These are phyloP conservation scores for Trichoderma sp. DNA, from an alignment of 2,329 filamentous ascomycete species.

Conservation along the genomic window DNA sequence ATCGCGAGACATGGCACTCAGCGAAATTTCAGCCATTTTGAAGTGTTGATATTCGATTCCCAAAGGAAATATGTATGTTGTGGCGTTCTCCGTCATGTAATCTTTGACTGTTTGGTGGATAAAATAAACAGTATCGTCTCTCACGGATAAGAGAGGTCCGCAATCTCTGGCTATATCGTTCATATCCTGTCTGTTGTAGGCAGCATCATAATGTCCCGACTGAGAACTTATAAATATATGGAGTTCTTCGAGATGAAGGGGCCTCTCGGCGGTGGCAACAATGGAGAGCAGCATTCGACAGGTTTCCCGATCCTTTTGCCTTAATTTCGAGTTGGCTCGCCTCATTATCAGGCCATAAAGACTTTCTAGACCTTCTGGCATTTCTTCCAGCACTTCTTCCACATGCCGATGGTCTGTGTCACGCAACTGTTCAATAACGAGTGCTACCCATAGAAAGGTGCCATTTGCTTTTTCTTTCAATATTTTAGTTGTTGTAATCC, in stretches of 20 bases:
- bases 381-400: neutral
- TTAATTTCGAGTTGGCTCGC: neutral
- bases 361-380: neutral
- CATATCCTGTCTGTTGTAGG: no score
- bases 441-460: neutral
- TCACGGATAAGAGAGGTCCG: neutral
- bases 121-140: no score
- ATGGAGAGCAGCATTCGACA: neutral
- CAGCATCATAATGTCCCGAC: neutral
- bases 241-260: neutral
- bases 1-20: no score
- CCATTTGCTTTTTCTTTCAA: neutral
- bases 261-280: neutral
- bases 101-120: no score
- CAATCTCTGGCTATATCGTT: neutral
- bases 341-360: neutral
- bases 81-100: no score
- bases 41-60: no score
- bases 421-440: neutral
- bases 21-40: no score
- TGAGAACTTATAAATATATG: neutral
- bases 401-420: neutral
- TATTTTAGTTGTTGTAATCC: no score
- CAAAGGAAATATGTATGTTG: no score
- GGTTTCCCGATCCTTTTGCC: neutral